Base-by-base conservation (phyloP, 257 asterid genomes). In the Solanum appendiculatum region DNA sequence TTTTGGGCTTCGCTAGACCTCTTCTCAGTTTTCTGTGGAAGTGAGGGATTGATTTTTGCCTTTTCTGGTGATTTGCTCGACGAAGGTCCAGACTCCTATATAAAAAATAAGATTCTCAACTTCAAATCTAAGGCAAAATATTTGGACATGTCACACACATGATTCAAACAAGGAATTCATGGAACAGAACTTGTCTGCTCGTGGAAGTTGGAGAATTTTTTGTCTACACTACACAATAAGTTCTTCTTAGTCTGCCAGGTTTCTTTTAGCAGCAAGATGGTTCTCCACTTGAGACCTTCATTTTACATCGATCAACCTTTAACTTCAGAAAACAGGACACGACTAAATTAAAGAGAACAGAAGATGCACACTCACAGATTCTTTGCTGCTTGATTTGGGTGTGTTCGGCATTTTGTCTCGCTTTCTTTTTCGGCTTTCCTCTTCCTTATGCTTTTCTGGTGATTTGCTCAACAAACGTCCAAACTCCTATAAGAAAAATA, bases 281-380 rank as follows among this genome's bases (percentile, higher is more conserved):
- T 27, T 42, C 40, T 78, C 64, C 60, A 42, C 83, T 40, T 2
- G 60, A 77, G 64, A 78, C 40, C 37, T 78, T 78, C 40, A 78
- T 44, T 78, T 77, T 44, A 78, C 64, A 27, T 9, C 5, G 7
- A 78, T 78, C 64, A 25, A 44, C 16, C 84, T 78, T 27, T 44
- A 8, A 56, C 84, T 78, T 78, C 60, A 44, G 39, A 27, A 78
- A 44, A 44, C 51, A 63, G 58, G 68, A 86, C 66, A 15, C 44
- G 51, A 75, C 54, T 51, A 86, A 18, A 75, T 68, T 66, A 86
- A 18, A 15, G 63, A 14, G 44, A 74, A 74, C 27, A 66, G 68
- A 18, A 40, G 36, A 70, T 54, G 74, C 36, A 29, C 25, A 69
- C 85, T 88, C 84, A 90, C 92, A 75, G 87, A 89, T 86, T 44